phyloP scores from a whole-genome alignment of 1,284 basidiomycete species.

The Marasmius fiardii region DNA sequence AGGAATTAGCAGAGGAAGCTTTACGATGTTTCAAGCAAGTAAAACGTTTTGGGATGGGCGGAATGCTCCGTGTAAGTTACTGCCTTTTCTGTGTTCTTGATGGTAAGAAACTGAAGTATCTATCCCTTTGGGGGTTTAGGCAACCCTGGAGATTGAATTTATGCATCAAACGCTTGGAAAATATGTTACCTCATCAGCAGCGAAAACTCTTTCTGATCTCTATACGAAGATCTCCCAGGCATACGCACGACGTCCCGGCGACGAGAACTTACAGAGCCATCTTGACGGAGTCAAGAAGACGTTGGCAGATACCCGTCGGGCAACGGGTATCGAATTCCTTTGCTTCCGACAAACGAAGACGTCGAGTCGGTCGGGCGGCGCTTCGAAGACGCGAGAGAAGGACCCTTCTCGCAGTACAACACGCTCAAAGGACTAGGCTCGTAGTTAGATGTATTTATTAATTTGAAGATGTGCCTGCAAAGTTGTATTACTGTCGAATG shows the following conservation, averaged over 20 bases:
- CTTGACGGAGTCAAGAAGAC: constrained; percentile 91
- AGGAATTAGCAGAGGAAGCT: constrained; percentile 80
- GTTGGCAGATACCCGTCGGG: constrained; percentile 80
- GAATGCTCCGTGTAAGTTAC: constrained; percentile 92
- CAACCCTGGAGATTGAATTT: constrained; percentile 98
- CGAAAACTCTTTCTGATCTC: constrained; percentile 81
- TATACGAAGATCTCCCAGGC: constrained; percentile 95
- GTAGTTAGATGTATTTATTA: neutral
- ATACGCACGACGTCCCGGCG: constrained; percentile 76
- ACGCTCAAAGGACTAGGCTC: neutral
- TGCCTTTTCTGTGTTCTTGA: too few species aligned
- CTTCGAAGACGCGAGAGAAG: constrained; percentile 3
- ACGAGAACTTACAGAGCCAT: constrained; percentile 83
- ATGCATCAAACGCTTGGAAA: constrained; percentile 92
- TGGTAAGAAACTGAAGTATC: neutral
- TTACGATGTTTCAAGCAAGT: constrained; percentile 85
- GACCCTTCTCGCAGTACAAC: neutral
- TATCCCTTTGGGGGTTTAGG: constrained; percentile 42
- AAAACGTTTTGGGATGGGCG: constrained; percentile 92
- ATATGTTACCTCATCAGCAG: constrained; percentile 81
- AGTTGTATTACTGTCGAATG: neutral
- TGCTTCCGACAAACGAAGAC: constrained; percentile 77
- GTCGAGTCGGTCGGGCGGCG: constrained; percentile 8
- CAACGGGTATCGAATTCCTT: constrained; percentile 93
- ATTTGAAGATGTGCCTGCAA: neutral